Base-by-base conservation (phyloP, 1,139 yeast genomes). In the Saccharomyces hybrid region DNA sequence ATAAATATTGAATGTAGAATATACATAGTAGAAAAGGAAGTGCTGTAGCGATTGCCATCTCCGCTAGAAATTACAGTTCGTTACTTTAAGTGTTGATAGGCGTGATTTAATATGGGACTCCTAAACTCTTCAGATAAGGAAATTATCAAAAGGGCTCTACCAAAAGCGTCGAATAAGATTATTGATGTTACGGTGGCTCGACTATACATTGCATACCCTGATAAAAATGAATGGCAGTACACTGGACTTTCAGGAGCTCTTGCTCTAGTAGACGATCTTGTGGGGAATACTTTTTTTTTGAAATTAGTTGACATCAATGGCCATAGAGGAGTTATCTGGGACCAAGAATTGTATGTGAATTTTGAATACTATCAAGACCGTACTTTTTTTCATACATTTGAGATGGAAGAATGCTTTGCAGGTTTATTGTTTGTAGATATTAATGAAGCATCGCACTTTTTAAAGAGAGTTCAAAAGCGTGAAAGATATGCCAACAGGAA, bases 311-410 rank as follows among this genome's bases (percentile, higher is more conserved):
- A 93, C 66, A 82, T 93, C 47, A 69, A 76, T 47, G 96, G 96
- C 9, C 81, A 82, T 59, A 76, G 88, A 47, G 98, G 98, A 20
- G 96, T 93, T 1, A 61, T 93, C 0, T 93, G 99, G 99, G 99
- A 93, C 70, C 99, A 93, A 70, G 99, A 93, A 70, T 72, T 93
- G 50, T 93, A 88, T 67, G 84, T 89, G 8, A 86, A 88, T 64
- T 90, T 93, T 69, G 86, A 84, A 61, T 93, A 93, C 71, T 81
- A 87, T 68, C 98, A 93, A 71, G 99, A 93, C 69, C 80, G 99
- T 27, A 84, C 95, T 52, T 93, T 88, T 72, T 93, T 93, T 77
- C 99, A 93, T 69, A 80, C 96, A 8, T 93, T 93, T 73, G 99
- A 93, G 73, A 76, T 89, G 56, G 98, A 93, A 64, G 95, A 88